Evolutionary conservation across 257 asterid genomes (phyloP).

Genomic region (Nicotiana noctiflora): DNA sequence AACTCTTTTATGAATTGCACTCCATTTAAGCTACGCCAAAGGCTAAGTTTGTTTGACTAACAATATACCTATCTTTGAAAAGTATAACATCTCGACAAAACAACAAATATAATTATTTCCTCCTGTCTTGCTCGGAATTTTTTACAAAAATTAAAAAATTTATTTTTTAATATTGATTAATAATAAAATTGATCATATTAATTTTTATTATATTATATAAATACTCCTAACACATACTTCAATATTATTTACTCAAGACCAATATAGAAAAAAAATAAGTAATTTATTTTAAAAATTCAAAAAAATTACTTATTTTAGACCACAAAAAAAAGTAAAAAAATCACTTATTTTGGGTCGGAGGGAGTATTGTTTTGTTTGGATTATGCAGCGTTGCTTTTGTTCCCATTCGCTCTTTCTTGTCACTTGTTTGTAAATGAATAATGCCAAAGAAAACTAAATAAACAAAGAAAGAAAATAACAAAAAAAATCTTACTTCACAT

Average conservation of each 20-base stretch:
- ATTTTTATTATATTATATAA: too few relatives aligned
- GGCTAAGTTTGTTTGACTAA: not conserved
- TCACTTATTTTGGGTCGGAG: too few relatives aligned
- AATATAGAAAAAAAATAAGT: too few relatives aligned
- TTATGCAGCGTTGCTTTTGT: not conserved
- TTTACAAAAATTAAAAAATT: too few relatives aligned
- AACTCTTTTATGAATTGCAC: not conserved
- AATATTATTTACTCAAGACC: too few relatives aligned
- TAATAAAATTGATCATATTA: too few relatives aligned
- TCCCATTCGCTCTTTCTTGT: not conserved
- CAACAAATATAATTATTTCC: not conserved
- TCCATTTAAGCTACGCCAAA: slow-evolving; percentile 5
- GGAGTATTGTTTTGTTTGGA: not conserved
- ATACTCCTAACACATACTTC: too few relatives aligned
- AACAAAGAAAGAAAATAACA: not conserved
- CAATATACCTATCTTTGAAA: not conserved
- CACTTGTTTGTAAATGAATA: not conserved
- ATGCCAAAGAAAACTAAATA: slow-evolving; percentile 2
- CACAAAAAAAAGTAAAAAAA: too few relatives aligned
- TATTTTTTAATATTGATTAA: too few relatives aligned
- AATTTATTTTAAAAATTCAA: too few relatives aligned
- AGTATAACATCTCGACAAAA: not conserved
- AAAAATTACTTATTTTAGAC: too few relatives aligned
- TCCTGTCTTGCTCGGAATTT: too few relatives aligned
- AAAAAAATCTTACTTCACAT: slow-evolving; percentile 2